Evolutionary conservation across 2,329 filamentous ascomycete genomes (phyloP).

Genomic region (Fusarium sp.): DNA sequence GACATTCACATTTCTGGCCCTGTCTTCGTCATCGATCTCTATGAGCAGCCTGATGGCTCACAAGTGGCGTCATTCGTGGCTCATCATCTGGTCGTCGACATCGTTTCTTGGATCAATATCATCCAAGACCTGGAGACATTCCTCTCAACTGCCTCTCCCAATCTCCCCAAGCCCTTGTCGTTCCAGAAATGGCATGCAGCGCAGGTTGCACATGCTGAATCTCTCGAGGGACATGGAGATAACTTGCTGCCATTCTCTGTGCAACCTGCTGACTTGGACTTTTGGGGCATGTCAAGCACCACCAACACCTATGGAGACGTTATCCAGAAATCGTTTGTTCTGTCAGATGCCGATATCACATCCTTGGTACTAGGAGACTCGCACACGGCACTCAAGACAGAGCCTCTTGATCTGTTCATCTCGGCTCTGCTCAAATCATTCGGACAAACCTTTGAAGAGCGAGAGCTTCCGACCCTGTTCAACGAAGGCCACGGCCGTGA

Average conservation of each 20-base stretch:
- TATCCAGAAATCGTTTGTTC: conserved; percentile 1
- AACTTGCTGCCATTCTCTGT: conserved; percentile 12
- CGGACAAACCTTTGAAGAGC: conserved; percentile 47
- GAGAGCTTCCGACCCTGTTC: conserved; percentile 52
- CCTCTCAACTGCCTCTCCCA: conserved; percentile 39
- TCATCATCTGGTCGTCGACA: conserved; percentile 56
- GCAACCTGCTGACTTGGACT: conserved; percentile 18
- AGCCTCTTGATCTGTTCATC: conserved; percentile 54
- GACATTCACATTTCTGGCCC: conserved; percentile 7
- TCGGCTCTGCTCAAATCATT: conserved; percentile 52
- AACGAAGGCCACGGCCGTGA: conserved; percentile 58
- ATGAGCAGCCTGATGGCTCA: background rate
- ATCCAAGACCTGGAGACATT: conserved; percentile 57
- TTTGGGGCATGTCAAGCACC: conserved; percentile 32
- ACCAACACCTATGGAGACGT: conserved; percentile 25
- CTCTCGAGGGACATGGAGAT: background rate
- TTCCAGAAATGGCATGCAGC: conserved; percentile 55
- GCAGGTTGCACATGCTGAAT: conserved; percentile 48
- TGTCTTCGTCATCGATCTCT: conserved; percentile 17
- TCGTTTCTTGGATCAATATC: conserved; percentile 60
- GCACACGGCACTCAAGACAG: conserved; percentile 49
- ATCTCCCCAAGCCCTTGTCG: conserved; percentile 40
- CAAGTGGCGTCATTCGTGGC: conserved; percentile 48
- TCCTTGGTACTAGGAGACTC: conserved; percentile 36
- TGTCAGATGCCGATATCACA: conserved; percentile 1